These are phyloP conservation scores for Coemansia sp. DNA, from an alignment of 192 early-diverging fungal genomes.

Conservation along the genomic window DNA sequence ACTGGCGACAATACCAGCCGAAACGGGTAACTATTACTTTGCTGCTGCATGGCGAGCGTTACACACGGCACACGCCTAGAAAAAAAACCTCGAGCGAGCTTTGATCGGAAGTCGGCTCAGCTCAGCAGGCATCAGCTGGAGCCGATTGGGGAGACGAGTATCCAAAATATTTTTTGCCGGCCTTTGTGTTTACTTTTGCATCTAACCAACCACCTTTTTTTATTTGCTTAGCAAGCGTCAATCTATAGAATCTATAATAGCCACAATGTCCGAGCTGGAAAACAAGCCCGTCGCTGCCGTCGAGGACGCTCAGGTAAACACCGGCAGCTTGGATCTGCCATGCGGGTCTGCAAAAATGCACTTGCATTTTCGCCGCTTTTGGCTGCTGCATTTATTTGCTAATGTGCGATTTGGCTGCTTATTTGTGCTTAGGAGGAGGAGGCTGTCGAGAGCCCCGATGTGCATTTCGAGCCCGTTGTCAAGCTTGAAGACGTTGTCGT, in stretches of 20 bases:
- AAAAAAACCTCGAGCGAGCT: not conserved
- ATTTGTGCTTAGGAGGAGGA: slow-evolving; percentile 61
- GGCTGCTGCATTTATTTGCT: not conserved
- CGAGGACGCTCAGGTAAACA: slow-evolving; percentile 48
- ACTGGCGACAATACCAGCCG: not conserved
- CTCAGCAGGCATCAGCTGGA: not conserved
- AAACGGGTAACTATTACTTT: not conserved
- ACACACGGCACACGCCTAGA: not conserved
- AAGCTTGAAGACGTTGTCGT: slow-evolving; percentile 91
- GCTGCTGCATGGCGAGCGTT: not conserved
- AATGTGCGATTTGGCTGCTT: not conserved
- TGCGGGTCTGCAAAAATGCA: not conserved
- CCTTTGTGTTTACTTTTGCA: not conserved
- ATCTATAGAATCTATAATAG: slow-evolving; percentile 3
- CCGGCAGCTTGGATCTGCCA: not conserved
- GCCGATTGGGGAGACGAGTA: not conserved
- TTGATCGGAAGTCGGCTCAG: not conserved
- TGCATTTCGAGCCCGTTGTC: slow-evolving; percentile 97
- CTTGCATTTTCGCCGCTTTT: slow-evolving; percentile 5
- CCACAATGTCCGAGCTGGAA: slow-evolving; percentile 49
- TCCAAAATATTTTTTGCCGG: not conserved
- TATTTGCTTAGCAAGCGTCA: not conserved
- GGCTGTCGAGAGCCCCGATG: slow-evolving; percentile 78
- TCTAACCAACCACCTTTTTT: no score
- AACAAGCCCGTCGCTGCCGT: slow-evolving; percentile 41